Evolutionary conservation across 2,329 filamentous ascomycete species (phyloP), one percentile per base, ranked within the genome.

Genomic region (Claviceps paspali): DNA sequence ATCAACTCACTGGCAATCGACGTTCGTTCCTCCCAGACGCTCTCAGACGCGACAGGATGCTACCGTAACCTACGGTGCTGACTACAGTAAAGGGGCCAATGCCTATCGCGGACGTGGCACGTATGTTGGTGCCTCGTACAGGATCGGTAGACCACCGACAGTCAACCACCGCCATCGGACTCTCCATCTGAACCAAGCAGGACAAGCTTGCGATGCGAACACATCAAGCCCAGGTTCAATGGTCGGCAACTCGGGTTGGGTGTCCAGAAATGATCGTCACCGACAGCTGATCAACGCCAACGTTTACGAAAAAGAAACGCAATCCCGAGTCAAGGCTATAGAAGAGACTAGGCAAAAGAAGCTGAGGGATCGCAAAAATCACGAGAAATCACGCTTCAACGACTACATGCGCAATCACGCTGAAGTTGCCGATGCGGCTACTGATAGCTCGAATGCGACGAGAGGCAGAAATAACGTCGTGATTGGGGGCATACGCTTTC

Each of bases 251-350:
- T 7, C 41, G 51, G 23, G 51, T 3, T 88, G 80, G 75, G 71
- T 91, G 29, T 72, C 76, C 5, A 82, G 78, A 52, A 79, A 67
- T 35, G 82, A 82, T 53, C 79, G 80, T 35, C 82, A 87, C 52
- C 72, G 82, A 52, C 83, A 92, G 55, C 63, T 92, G 29, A 91
- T 92, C 57, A 92, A 88, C 52, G 73, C 79, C 15, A 73, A 74
- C 12, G 72, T 88, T 1, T 91, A 80, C 53, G 77, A 86, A 44
- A 79, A 83, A 53, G 77, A 84, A 42, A 67, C 70, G 9, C 73
- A 82, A 51, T 70, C 71, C 22, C 73, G 82, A 31, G 63, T 72
- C 8, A 79, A 75, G 50, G 80, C 79, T 9, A 81, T 87, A 30
- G 79, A 84, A 45, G 72, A 82, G 48, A 82, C 76, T 2, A 66